Evolutionary conservation across 1,284 basidiomycete species (phyloP), one percentile per base, ranked within the genome.

Genomic region (Apiotrichum laibachii): DNA sequence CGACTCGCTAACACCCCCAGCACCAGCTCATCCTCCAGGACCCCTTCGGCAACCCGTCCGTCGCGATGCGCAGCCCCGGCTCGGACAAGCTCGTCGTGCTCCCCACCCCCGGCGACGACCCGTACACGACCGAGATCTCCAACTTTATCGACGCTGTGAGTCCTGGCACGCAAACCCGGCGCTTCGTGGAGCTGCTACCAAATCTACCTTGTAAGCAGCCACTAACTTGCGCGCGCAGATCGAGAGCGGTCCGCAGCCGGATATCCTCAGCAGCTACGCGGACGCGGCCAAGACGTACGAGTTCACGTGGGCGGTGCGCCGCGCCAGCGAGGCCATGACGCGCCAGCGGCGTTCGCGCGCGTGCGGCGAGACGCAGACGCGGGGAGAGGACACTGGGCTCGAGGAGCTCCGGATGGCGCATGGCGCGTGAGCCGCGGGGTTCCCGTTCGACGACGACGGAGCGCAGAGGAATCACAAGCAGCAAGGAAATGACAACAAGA

Each of bases 281-380:
- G 92, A 95, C 79, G 90, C 91, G 18, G 87, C 87, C 67, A 87
- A 85, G 80, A 88, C 90, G 2, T 95, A 95, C 68, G 87, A 92
- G 72, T 61, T 76, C 45, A 76, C 74, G 10, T 75, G 73, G 71
- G 69, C 65, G 2, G 69, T 76, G 44, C 60, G 73, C 39, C 62
- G 63, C 8, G 62, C 67, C 2, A 64, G 65, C 35, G 73, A 76
- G 59, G 62, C 64, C 37, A 66, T 58, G 57, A 70, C 67, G 12
- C 45, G 50, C 31, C 34, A 39, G 21, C 57, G 61, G 9, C 57
- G 61, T 18, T 40, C 59, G 49, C 49, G 31, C 35, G 35, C 31
- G 35, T 50, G 49, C 37, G 49, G 49, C 11, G 49, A 37, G 49
- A 50, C 49, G 5, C 49, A 22, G 34, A 21, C 18, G n/a, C 37